phyloP scores from a whole-genome alignment of 1,284 basidiomycete genomes.

The Cryptococcus wingfieldii region DNA sequence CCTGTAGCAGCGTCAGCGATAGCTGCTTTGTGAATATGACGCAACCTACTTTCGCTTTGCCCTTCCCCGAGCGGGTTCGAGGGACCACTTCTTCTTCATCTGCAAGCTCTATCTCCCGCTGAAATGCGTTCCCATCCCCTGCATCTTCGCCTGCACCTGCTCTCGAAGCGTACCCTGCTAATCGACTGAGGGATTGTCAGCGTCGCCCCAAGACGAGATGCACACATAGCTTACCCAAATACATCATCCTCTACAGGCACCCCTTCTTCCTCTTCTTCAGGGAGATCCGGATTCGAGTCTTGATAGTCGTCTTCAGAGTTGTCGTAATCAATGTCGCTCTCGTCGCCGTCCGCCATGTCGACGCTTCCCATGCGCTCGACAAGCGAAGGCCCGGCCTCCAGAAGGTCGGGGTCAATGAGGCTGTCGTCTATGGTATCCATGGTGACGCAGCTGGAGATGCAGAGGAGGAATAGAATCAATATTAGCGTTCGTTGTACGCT shows the following conservation, averaged over 20 bases:
- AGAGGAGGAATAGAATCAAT: no score
- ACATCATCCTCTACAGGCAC: constrained; percentile 1
- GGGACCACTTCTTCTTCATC: constrained; percentile 26
- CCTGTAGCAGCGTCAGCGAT: constrained; percentile 12
- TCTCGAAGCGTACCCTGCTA: constrained; percentile 31
- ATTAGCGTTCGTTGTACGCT: no score
- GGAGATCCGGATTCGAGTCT: constrained; percentile 8
- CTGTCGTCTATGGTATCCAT: not conserved
- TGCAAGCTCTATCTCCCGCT: constrained; percentile 23
- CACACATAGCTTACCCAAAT: not conserved
- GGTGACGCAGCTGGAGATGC: not conserved
- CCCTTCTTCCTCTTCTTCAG: constrained; percentile 7
- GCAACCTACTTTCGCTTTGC: not conserved
- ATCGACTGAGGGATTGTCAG: constrained; percentile 15
- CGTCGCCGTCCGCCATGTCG: constrained; percentile 3
- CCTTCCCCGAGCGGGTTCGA: constrained; percentile 7
- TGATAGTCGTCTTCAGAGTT: constrained; percentile 27
- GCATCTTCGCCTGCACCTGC: constrained; percentile 5
- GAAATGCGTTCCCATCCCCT: constrained; percentile 18
- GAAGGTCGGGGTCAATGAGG: not conserved
- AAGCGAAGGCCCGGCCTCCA: not conserved
- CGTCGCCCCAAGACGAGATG: not conserved
- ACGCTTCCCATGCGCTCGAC: not conserved
- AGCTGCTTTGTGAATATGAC: not conserved
- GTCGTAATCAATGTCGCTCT: constrained; percentile 7